These are phyloP conservation scores for Flaveria linearis DNA, from an alignment of 129 eudicot species.

Conservation along the genomic window DNA sequence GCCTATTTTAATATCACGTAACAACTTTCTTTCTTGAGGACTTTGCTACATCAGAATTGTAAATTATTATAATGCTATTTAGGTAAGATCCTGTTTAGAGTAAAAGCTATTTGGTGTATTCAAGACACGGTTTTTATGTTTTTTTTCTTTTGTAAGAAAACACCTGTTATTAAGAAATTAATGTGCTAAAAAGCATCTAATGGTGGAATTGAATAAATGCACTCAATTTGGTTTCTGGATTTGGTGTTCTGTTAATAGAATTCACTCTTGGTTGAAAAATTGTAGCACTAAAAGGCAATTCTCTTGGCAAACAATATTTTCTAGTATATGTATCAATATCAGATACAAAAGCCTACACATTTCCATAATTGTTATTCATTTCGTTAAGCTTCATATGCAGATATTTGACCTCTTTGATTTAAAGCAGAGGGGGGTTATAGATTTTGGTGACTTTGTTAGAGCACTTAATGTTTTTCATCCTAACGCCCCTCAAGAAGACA, in stretches of 20 bases:
- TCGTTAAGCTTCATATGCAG: constrained; percentile 44
- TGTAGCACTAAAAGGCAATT: neutral
- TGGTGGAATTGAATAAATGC: constrained; percentile 6
- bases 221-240: neutral
- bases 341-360: neutral
- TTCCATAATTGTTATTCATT: neutral
- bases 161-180: constrained; percentile 2
- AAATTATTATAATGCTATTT: neutral
- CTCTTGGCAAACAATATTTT: neutral
- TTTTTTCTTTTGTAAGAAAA: neutral
- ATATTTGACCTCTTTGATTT: constrained; percentile 89
- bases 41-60: neutral
- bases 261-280: neutral
- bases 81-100: constrained; percentile 7
- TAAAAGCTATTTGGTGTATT: neutral
- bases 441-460: constrained; percentile 95
- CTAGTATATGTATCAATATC: constrained; percentile 14
- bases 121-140: neutral
- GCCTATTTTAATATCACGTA: neutral
- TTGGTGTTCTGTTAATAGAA: neutral
- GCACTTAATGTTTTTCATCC: constrained; percentile 92
- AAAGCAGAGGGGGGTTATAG: constrained; percentile 79
- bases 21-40: constrained; percentile 15
- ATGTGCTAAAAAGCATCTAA: constrained; percentile 4
- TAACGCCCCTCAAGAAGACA: constrained; percentile 90